Conservation (phyloP, 106 monocot species). For the Dendrobium officinale region DNA sequence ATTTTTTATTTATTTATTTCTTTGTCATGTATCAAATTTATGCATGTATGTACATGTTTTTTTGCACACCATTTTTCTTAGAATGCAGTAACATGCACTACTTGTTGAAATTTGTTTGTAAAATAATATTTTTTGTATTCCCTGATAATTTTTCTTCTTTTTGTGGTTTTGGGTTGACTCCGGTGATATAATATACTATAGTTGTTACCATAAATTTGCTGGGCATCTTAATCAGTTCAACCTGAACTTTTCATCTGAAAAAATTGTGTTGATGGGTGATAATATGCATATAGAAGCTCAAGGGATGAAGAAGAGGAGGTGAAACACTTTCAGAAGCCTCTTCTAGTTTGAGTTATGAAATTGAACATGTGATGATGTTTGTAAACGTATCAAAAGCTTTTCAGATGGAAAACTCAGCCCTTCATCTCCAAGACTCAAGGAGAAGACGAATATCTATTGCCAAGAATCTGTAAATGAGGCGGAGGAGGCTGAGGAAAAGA, state of each 20-base stretch:
- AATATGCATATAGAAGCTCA: constrained; percentile 33
- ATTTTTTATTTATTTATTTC: too few relatives aligned
- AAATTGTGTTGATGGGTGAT: background rate
- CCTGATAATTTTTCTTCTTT: too few relatives aligned
- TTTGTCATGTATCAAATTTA: too few relatives aligned
- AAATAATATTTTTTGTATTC: too few relatives aligned
- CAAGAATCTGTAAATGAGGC: constrained; percentile 21
- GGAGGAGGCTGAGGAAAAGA: constrained; percentile 6
- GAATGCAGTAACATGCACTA: too few relatives aligned
- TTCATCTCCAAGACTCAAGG: constrained; percentile 4
- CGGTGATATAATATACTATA: too few relatives aligned
- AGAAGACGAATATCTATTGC: background rate
- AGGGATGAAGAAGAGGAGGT: constrained; percentile 60
- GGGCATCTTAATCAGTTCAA: background rate
- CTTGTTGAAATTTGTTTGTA: too few relatives aligned
- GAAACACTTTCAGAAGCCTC: constrained; percentile 47
- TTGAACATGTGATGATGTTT: constrained; percentile 13
- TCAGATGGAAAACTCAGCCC: constrained; percentile 3
- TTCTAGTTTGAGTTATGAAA: constrained; percentile 62
- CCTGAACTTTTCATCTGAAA: background rate
- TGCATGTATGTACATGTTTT: too few relatives aligned
- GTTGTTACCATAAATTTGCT: too few relatives aligned
- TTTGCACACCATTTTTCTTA: too few relatives aligned
- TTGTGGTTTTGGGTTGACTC: too few relatives aligned
- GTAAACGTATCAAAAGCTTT: constrained; percentile 1